These are phyloP conservation scores for Scytalidium lignicola DNA, from an alignment of 2,329 filamentous ascomycete species.

Conservation along the genomic window DNA sequence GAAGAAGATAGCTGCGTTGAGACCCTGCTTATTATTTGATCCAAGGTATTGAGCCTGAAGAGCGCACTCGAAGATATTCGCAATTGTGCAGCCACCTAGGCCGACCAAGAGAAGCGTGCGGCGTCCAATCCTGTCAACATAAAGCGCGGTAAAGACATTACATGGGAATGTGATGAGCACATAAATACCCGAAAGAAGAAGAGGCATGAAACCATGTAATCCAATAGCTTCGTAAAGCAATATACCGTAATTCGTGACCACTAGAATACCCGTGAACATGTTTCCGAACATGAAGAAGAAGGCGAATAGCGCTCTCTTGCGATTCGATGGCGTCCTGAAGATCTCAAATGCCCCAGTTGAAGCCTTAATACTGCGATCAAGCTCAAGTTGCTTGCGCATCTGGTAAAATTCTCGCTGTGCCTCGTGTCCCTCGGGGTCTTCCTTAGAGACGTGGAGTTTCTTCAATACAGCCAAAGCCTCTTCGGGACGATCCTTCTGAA, in stretches of 20 bases:
- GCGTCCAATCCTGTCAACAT: slow-evolving; percentile 18
- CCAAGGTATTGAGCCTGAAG: slow-evolving; percentile 4
- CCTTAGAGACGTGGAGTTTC: slow-evolving; percentile 40
- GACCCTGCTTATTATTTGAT: slow-evolving; percentile 3
- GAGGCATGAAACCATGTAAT: slow-evolving; percentile 31
- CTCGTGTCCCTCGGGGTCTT: background rate
- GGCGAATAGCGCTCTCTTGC: slow-evolving; percentile 25
- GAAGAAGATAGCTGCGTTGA: slow-evolving; percentile 3
- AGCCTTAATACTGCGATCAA: slow-evolving; percentile 3
- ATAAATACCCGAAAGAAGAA: slow-evolving; percentile 39
- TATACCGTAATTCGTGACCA: slow-evolving; percentile 33
- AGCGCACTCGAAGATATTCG: background rate
- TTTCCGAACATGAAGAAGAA: background rate
- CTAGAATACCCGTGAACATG: slow-evolving; percentile 2
- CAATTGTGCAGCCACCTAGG: background rate
- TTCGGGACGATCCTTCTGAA: slow-evolving; percentile 51
- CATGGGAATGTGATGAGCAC: slow-evolving; percentile 34
- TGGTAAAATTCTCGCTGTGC: slow-evolving; percentile 7
- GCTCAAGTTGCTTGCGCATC: slow-evolving; percentile 6
- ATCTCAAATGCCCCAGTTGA: slow-evolving; percentile 1
- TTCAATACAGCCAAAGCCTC: slow-evolving; percentile 49
- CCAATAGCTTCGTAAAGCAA: slow-evolving; percentile 33
- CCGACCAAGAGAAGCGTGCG: slow-evolving; percentile 6
- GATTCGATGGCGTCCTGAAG: slow-evolving; percentile 36
- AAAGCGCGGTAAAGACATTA: slow-evolving; percentile 36